Evolutionary conservation across 2,329 filamentous ascomycete species (phyloP).

Genomic region (Calonectria fujianensis): DNA sequence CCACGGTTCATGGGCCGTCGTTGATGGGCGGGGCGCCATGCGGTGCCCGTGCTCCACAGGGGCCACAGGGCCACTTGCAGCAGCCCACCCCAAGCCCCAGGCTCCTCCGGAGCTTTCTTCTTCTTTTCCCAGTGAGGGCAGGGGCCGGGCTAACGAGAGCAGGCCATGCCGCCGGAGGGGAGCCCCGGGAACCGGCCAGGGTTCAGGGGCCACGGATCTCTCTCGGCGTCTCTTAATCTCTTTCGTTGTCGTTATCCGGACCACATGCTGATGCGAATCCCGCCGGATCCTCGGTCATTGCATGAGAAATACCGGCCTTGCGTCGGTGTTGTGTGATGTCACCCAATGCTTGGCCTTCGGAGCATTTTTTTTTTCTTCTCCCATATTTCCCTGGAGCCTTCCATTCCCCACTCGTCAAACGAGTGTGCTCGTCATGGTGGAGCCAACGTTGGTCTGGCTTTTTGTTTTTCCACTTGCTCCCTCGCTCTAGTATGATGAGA

Average conservation of each 20-base stretch:
- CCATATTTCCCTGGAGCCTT: slow-evolving; percentile 21
- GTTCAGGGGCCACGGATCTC: slow-evolving; percentile 38
- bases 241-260: slow-evolving; percentile 19
- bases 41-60: slow-evolving; percentile 31
- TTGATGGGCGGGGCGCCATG: slow-evolving; percentile 38
- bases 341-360: slow-evolving; percentile 11
- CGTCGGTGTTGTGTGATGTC: slow-evolving; percentile 20
- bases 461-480: slow-evolving; percentile 19
- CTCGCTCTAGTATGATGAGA: slow-evolving; percentile 30
- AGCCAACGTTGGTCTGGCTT: slow-evolving; percentile 13
- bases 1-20: slow-evolving; percentile 34
- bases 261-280: background rate
- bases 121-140: slow-evolving; percentile 17
- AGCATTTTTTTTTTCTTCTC: slow-evolving; percentile 32
- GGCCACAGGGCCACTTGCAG: slow-evolving; percentile 27
- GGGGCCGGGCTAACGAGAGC: slow-evolving; percentile 19
- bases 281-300: slow-evolving; percentile 20
- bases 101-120: slow-evolving; percentile 15
- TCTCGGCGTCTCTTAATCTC: slow-evolving; percentile 40
- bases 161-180: slow-evolving; percentile 27
- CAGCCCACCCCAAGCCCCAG: slow-evolving; percentile 13
- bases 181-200: slow-evolving; percentile 22
- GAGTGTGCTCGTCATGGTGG: slow-evolving; percentile 15
- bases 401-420: slow-evolving; percentile 26
- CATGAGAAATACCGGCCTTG: slow-evolving; percentile 18